Conservation (phyloP, 106 monocot genomes). For the Ottelia alismoides region DNA sequence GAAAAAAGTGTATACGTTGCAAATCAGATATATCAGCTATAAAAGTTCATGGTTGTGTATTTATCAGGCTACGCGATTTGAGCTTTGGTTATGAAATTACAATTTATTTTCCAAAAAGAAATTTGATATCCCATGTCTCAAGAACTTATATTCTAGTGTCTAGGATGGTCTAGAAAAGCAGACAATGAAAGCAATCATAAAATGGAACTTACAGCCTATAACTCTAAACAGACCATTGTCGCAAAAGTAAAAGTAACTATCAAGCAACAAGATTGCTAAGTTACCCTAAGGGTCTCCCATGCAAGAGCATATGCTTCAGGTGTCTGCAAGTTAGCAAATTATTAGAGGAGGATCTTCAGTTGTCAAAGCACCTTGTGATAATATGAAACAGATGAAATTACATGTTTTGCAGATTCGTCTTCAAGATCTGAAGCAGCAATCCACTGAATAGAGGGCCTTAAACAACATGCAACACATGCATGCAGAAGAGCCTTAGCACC, state of each 20-base stretch:
- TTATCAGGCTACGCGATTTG: no score
- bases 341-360: not conserved
- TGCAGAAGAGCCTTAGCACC: slow-evolving; percentile 89
- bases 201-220: no score
- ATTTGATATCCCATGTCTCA: no score
- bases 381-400: slow-evolving; percentile 14
- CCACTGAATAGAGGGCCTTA: slow-evolving; percentile 59
- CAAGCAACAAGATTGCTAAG: not conserved
- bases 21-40: no score
- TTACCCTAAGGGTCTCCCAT: slow-evolving; percentile 62
- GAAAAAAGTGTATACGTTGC: no score
- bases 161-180: no score
- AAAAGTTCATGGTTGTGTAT: no score
- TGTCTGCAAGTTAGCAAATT: slow-evolving; percentile 37
- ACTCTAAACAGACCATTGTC: no score
- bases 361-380: not conserved
- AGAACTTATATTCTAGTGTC: no score
- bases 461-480: slow-evolving; percentile 62
- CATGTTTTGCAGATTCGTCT: slow-evolving; percentile 45
- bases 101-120: no score
- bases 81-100: no score
- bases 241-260: not conserved
- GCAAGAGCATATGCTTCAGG: slow-evolving; percentile 57
- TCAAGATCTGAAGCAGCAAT: slow-evolving; percentile 84
- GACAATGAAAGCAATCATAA: no score